phyloP scores from a whole-genome alignment of 805 yeast genomes.

The Komagataella pastoris region DNA sequence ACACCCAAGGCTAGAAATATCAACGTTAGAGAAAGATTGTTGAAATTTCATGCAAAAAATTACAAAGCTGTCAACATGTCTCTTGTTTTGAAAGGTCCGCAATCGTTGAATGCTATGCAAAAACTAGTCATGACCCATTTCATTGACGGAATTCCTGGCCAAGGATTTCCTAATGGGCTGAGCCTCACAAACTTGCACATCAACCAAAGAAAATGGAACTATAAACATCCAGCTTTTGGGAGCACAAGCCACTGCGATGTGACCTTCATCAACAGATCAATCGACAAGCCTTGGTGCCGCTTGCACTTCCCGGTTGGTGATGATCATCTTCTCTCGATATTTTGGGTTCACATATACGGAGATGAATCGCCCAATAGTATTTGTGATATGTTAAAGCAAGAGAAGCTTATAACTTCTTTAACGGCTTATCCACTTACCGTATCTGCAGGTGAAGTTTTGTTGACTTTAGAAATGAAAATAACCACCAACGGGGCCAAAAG shows the following conservation, averaged over 20 bases:
- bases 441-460: conserved; percentile 19
- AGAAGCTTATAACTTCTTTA: conserved; percentile 22
- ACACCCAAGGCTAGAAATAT: conserved; percentile 17
- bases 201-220: not conserved
- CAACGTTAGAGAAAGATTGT: conserved; percentile 22
- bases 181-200: not conserved
- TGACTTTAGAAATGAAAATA: conserved; percentile 37
- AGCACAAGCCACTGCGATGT: not conserved
- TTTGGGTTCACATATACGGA: conserved; percentile 49
- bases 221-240: not conserved
- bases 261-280: not conserved
- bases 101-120: conserved; percentile 42
- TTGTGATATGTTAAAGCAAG: conserved; percentile 21
- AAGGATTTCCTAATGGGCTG: not conserved
- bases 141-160: conserved; percentile 14
- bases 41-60: conserved; percentile 23
- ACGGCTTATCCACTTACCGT: conserved; percentile 28
- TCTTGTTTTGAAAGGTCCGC: conserved; percentile 52
- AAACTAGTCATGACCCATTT: conserved; percentile 35
- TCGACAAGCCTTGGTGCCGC: not conserved
- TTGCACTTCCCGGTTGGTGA: conserved; percentile 1
- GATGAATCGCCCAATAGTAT: conserved; percentile 45
- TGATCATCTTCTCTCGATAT: not conserved
- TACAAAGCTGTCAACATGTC: conserved; percentile 38
- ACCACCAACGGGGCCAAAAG: conserved; percentile 31